A percentile compares a stretch with the other conserved stretches of the same genome.
Evolutionary conservation across 1,284 basidiomycete species (phyloP).

Genomic region (Melampsora americana): DNA sequence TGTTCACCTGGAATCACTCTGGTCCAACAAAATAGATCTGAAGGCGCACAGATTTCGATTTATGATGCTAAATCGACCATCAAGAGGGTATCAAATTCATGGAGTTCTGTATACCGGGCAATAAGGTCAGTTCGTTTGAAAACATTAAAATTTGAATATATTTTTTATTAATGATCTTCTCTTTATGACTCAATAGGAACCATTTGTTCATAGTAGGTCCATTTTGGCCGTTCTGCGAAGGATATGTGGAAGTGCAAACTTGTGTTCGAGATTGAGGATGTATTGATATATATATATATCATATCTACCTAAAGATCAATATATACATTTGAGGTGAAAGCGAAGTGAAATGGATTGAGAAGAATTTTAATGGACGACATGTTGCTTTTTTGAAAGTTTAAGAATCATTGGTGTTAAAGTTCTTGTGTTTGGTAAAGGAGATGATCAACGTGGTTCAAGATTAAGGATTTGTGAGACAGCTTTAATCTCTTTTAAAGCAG

Average conservation of each 20-base stretch:
- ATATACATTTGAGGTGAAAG: slow-evolving; percentile 47
- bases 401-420: slow-evolving; percentile 90
- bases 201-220: slow-evolving; percentile 56
- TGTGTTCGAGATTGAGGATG: too few relatives aligned
- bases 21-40: slow-evolving; percentile 85
- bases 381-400: slow-evolving; percentile 73
- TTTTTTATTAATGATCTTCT: too few relatives aligned
- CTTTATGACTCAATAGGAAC: too few relatives aligned
- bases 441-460: slow-evolving; percentile 4
- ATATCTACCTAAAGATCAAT: too few relatives aligned
- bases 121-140: slow-evolving; percentile 45
- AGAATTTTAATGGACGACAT: slow-evolving; percentile 77
- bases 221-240: background rate
- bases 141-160: too few relatives aligned
- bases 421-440: slow-evolving; percentile 54
- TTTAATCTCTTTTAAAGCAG: too few relatives aligned
- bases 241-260: background rate
- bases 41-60: slow-evolving; percentile 78
- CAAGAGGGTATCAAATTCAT: slow-evolving; percentile 46
- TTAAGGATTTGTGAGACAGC: too few relatives aligned
- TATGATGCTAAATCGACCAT: slow-evolving; percentile 78
- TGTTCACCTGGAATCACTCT: slow-evolving; percentile 96
- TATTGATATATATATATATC: too few relatives aligned
- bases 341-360: slow-evolving; percentile 81
- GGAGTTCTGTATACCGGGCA: slow-evolving; percentile 61